Evolutionary conservation across 306 rosid genomes (phyloP).

Genomic region (Canavalia ensiformis): DNA sequence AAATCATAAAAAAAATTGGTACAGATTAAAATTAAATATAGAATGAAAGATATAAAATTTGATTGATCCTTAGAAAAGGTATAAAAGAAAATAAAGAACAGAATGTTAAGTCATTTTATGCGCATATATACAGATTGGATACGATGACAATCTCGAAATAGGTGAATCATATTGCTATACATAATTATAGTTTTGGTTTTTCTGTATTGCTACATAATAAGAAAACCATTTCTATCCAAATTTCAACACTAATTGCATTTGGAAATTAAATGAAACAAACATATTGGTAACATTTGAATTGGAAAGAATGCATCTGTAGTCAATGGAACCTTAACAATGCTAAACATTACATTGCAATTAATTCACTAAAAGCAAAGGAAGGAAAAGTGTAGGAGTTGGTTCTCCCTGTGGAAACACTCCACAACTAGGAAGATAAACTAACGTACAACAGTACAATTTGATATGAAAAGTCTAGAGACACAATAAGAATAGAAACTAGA

Average conservation of each 20-base stretch:
- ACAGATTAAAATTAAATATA: too few species aligned
- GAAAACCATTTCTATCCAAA: background rate
- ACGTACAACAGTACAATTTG: background rate
- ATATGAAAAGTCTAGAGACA: background rate
- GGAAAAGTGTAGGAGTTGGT: constrained; percentile 22
- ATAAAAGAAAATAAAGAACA: too few species aligned
- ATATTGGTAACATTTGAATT: background rate
- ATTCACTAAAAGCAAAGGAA: constrained; percentile 6
- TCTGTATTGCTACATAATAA: background rate
- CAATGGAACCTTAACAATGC: background rate
- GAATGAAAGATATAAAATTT: too few species aligned
- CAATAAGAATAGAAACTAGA: background rate
- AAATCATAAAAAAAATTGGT: too few species aligned
- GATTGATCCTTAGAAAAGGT: too few species aligned
- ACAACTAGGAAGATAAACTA: constrained; percentile 18
- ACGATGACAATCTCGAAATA: background rate
- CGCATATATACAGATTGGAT: background rate
- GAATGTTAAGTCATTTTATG: too few species aligned
- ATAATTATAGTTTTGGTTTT: background rate
- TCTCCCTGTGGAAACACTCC: constrained; percentile 18
- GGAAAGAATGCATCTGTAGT: constrained; percentile 15
- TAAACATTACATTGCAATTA: background rate
- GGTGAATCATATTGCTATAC: background rate
- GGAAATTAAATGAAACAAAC: background rate
- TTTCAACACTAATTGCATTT: constrained; percentile 1